Base-by-base conservation (phyloP, 352 stramenopile genomes). In the Globisporangium spinosum region DNA sequence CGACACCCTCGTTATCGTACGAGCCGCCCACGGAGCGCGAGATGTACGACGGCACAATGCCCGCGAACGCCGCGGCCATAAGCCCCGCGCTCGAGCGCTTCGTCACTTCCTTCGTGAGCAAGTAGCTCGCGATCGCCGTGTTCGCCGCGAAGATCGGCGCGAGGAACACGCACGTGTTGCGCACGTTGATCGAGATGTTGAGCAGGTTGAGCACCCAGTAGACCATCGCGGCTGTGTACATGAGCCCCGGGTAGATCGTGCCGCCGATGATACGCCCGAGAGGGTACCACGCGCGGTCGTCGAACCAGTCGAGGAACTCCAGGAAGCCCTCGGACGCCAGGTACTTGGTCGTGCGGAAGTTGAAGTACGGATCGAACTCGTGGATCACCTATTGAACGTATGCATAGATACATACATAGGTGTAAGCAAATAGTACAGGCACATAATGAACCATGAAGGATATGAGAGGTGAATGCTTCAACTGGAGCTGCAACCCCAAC, bases 1-100 rank as follows among this genome's bases (percentile, higher is more conserved):
- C 97, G 25, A 99, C 95, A 64, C 84, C 91, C 76, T 99, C 98
- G 77, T 99, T 99, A 77, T 99, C 97, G 76, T 98, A 99, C 47
- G 94, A 98, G 47, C 98, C 98, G 22, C 95, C 98, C 7, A 99
- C 94, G 22, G 89, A 98, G 40, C 97, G 84, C 73, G 97, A 97
- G 65, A 99, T 94, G 83, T 99, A 97, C 29, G 97, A 98, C 5
- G 98, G 98, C 45, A 99, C 90, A 70, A 99, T 94, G 34, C 87
- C 93, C 62, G 98, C 98, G 73, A 99, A 98, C n/a, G 90, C 89
- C 23, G 97, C 90, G 2, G 95, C 93, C 70, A 96, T 80, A 7
- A 98, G 71, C 8, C 86, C 89, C 25, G 91, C 93, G 76, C 92
- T 97, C 9, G 87, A 91, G 61, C 89, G 83, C 66, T 90, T 90